phyloP scores from a whole-genome alignment of 2,329 filamentous ascomycete species.

The Aspergillus texensis region DNA sequence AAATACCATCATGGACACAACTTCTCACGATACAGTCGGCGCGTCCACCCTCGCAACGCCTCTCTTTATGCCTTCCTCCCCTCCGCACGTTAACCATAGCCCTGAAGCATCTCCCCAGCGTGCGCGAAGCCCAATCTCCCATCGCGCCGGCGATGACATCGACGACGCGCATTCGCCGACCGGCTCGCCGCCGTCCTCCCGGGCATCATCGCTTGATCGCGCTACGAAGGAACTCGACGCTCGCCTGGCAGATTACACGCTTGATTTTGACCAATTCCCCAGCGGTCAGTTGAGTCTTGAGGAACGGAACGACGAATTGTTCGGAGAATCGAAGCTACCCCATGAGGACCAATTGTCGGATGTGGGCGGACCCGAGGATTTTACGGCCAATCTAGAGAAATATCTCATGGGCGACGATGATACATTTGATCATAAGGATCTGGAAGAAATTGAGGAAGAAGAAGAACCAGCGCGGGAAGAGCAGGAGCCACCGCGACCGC shows the following conservation, averaged over 20 bases:
- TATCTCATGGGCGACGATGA: slow-evolving; percentile 38
- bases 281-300: slow-evolving; percentile 29
- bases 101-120: slow-evolving; percentile 22
- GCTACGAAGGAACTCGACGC: slow-evolving; percentile 40
- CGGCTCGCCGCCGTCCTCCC: slow-evolving; percentile 19
- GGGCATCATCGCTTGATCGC: slow-evolving; percentile 27
- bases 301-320: slow-evolving; percentile 15
- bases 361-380: slow-evolving; percentile 45
- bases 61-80: slow-evolving; percentile 41
- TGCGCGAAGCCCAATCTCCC: slow-evolving; percentile 27
- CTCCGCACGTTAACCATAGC: slow-evolving; percentile 22
- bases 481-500: slow-evolving; percentile 8
- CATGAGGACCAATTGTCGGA: slow-evolving; percentile 39
- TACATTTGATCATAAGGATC: slow-evolving; percentile 18
- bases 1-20: slow-evolving; percentile 38
- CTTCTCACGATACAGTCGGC: slow-evolving; percentile 47
- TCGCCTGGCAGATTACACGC: slow-evolving; percentile 42
- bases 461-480: slow-evolving; percentile 5
- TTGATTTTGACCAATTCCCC: slow-evolving; percentile 43
- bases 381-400: slow-evolving; percentile 45
- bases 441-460: slow-evolving; percentile 18
- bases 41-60: slow-evolving; percentile 43
- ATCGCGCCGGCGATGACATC: slow-evolving; percentile 13
- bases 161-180: slow-evolving; percentile 16
- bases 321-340: slow-evolving; percentile 28